Evolutionary conservation across 768 basidiomycete species (phyloP).

Genomic region (Candolleomyces eurysporus): DNA sequence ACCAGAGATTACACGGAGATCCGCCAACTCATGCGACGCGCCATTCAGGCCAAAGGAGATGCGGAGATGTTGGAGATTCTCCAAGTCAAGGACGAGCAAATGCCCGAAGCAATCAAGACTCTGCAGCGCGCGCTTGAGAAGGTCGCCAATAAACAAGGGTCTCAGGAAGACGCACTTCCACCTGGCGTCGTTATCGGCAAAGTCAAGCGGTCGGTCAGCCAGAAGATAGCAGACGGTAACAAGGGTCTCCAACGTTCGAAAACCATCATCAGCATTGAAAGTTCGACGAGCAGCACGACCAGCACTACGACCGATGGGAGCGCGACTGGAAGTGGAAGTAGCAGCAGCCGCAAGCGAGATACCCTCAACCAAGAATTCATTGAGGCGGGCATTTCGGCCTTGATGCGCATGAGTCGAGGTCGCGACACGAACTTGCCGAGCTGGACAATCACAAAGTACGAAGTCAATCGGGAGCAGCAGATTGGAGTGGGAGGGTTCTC

Average conservation of each 20-base stretch:
- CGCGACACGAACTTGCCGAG: constrained; percentile 48
- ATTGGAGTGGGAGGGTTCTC: constrained; percentile 78
- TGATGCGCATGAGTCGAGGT: constrained; percentile 55
- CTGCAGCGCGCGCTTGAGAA: constrained; percentile 58
- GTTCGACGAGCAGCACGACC: constrained; percentile 14
- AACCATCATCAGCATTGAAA: constrained; percentile 25
- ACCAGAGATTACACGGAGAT: constrained; percentile 55
- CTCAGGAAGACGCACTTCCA: neutral
- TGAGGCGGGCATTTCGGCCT: constrained; percentile 69
- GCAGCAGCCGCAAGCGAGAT: constrained; percentile 6
- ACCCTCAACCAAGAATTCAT: constrained; percentile 70
- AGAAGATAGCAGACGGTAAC: constrained; percentile 11
- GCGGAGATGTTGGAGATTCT: constrained; percentile 61
- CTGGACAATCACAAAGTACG: constrained; percentile 71
- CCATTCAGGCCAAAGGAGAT: constrained; percentile 58
- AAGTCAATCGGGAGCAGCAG: constrained; percentile 67
- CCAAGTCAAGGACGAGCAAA: constrained; percentile 62
- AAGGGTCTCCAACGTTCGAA: constrained; percentile 14
- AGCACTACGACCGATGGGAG: neutral
- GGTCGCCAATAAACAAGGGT: constrained; percentile 23
- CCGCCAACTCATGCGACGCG: constrained; percentile 54
- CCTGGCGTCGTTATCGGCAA: constrained; percentile 17
- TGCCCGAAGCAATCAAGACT: constrained; percentile 81
- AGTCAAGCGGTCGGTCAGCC: constrained; percentile 16
- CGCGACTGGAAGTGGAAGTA: constrained; percentile 11